Evolutionary conservation across 2,329 filamentous ascomycete species (phyloP).

Genomic region (Pseudonectria buxi): DNA sequence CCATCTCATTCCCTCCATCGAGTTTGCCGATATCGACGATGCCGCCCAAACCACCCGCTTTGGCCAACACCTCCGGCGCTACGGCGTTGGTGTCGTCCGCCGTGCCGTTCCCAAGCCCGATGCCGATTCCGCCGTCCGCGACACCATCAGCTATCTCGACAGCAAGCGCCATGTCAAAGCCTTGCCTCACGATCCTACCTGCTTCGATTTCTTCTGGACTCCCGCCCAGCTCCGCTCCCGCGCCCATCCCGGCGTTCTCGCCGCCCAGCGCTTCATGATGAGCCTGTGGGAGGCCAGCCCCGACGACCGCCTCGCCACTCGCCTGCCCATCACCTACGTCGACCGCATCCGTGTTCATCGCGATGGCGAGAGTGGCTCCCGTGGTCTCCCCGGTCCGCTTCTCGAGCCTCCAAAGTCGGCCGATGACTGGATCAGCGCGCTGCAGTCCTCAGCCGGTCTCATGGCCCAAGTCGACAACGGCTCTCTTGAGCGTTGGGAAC

Average conservation of each 20-base stretch:
- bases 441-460: constrained; percentile 39
- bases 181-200: constrained; percentile 48
- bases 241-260: constrained; percentile 56
- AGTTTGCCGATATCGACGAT: constrained; percentile 44
- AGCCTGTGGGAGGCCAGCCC: constrained; percentile 53
- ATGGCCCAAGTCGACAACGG: constrained; percentile 67
- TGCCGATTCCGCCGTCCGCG: constrained; percentile 51
- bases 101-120: constrained; percentile 53
- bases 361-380: constrained; percentile 26
- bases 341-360: constrained; percentile 63
- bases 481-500: constrained; percentile 65
- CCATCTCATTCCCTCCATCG: constrained; percentile 49
- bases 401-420: constrained; percentile 25
- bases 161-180: constrained; percentile 22
- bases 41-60: constrained; percentile 47
- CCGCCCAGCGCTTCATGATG: constrained; percentile 60
- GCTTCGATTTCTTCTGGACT: constrained; percentile 70
- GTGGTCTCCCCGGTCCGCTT: constrained; percentile 13
- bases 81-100: constrained; percentile 59
- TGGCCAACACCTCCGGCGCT: constrained; percentile 49
- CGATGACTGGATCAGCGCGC: constrained; percentile 33
- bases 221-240: constrained; percentile 63
- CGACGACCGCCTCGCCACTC: constrained; percentile 51
- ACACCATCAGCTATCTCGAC: constrained; percentile 49
- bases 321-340: constrained; percentile 59